Conservation (phyloP, 2,329 filamentous ascomycete genomes). For the Colletotrichum filicis region DNA sequence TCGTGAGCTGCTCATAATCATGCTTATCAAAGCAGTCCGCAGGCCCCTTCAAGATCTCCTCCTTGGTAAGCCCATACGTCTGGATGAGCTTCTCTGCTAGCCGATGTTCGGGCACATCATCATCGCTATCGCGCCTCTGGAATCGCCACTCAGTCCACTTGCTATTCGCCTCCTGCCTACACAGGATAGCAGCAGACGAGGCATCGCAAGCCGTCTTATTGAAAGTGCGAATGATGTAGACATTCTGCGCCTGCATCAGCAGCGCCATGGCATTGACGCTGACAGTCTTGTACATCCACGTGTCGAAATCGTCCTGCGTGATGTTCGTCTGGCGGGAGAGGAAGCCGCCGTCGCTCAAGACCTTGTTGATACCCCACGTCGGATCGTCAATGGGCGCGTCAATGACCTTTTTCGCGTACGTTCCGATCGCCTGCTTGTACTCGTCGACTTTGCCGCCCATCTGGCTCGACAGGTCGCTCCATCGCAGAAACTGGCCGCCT, state of each 20-base stretch:
- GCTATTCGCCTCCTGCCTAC: not conserved
- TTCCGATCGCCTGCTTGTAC: not conserved
- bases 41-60: slow-evolving; percentile 2
- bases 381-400: slow-evolving; percentile 10
- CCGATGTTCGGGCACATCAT: not conserved
- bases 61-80: slow-evolving; percentile 1
- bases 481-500: not conserved
- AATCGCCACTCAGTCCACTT: not conserved
- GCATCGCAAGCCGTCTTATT: not conserved
- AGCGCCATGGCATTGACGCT: slow-evolving; percentile 5
- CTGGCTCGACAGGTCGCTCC: not conserved
- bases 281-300: slow-evolving; percentile 13
- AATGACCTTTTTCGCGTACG: not conserved
- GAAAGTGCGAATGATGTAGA: not conserved
- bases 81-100: not conserved
- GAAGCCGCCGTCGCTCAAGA: not conserved
- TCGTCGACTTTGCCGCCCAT: not conserved
- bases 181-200: not conserved
- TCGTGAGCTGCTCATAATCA: slow-evolving; percentile 9
- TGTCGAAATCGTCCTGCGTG: slow-evolving; percentile 15
- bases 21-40: not conserved
- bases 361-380: slow-evolving; percentile 18
- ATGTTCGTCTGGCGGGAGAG: slow-evolving; percentile 4
- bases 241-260: slow-evolving; percentile 11
- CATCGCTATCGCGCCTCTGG: not conserved